phyloP scores from a whole-genome alignment of 306 rosid species.

The Cucurbita maxima region DNA sequence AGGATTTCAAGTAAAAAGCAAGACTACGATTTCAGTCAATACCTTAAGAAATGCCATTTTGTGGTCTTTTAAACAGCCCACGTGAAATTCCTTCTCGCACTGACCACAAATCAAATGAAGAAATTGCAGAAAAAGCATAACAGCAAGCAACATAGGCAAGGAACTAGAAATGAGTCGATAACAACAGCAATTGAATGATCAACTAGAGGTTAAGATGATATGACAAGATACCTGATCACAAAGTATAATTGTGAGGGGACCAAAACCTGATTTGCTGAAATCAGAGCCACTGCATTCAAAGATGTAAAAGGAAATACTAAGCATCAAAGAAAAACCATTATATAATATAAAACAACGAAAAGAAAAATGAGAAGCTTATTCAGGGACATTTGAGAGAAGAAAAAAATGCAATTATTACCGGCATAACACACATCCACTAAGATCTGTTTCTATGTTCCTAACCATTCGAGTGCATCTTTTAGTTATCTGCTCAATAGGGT shows the following conservation, averaged over 20 bases:
- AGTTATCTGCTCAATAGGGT: constrained; percentile 76
- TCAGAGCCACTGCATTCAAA: constrained; percentile 52
- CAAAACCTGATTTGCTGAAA: constrained; percentile 96
- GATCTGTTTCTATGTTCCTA: constrained; percentile 61
- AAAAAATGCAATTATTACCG: constrained; percentile 34
- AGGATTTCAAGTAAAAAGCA: constrained; percentile 9
- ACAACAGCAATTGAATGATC: neutral
- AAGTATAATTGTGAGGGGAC: constrained; percentile 91
- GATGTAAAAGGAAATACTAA: neutral
- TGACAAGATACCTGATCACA: constrained; percentile 74
- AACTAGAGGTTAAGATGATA: neutral
- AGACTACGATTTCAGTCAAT: constrained; percentile 3
- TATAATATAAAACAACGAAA: neutral
- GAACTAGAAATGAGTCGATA: neutral
- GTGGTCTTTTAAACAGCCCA: constrained; percentile 91
- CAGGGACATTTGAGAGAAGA: neutral
- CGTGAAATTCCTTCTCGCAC: constrained; percentile 98
- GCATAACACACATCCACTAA: constrained; percentile 88
- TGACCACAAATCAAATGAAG: constrained; percentile 17
- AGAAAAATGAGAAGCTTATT: constrained; percentile 9
- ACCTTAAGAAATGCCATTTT: constrained; percentile 96
- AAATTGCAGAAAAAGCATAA: neutral
- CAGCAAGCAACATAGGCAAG: neutral
- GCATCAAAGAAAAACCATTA: neutral
- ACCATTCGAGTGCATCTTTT: constrained; percentile 89